A percentile compares a stretch with the other conserved stretches of the same genome.
These are phyloP conservation scores for Vitis cinerea DNA, from an alignment of 164 flowering plant species.

Conservation along the genomic window DNA sequence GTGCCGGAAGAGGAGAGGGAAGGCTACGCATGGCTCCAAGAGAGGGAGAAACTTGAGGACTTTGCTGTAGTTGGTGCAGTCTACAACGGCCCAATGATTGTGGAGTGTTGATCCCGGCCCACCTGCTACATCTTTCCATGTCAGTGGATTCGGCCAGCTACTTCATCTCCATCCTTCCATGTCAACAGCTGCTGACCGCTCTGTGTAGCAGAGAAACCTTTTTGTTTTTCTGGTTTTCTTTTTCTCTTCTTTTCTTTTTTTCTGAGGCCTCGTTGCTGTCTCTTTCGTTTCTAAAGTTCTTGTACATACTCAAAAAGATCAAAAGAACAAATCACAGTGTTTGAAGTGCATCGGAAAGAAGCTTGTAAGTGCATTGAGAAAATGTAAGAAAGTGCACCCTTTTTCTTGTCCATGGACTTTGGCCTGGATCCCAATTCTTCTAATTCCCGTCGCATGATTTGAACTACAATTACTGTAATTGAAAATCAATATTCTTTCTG, in stretches of 20 bases:
- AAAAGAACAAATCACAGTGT: neutral
- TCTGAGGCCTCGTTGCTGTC: slow-evolving; percentile 10
- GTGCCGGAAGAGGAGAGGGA: slow-evolving; percentile 41
- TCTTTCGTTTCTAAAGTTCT: slow-evolving; percentile 1
- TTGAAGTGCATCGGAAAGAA: slow-evolving; percentile 1
- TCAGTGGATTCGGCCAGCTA: neutral
- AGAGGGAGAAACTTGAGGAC: slow-evolving; percentile 46
- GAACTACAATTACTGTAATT: too few species aligned
- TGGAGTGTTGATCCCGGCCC: slow-evolving; percentile 17
- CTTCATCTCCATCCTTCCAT: neutral
- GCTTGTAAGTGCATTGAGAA: slow-evolving; percentile 11
- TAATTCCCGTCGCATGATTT: neutral
- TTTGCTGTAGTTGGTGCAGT: slow-evolving; percentile 35
- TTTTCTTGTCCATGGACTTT: neutral
- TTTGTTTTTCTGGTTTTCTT: neutral
- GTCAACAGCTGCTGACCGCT: slow-evolving; percentile 6
- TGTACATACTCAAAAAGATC: slow-evolving; percentile 20
- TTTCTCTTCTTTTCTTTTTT: neutral
- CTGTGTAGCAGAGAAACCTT: neutral
- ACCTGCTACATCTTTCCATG: neutral
- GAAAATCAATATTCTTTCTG: too few species aligned
- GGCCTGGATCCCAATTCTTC: neutral
- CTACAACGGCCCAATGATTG: slow-evolving; percentile 50
- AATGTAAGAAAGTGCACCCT: slow-evolving; percentile 9
- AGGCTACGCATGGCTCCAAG: slow-evolving; percentile 49